Base-by-base conservation (phyloP, 2,329 filamentous ascomycete genomes). In the Colletotrichum sp. region DNA sequence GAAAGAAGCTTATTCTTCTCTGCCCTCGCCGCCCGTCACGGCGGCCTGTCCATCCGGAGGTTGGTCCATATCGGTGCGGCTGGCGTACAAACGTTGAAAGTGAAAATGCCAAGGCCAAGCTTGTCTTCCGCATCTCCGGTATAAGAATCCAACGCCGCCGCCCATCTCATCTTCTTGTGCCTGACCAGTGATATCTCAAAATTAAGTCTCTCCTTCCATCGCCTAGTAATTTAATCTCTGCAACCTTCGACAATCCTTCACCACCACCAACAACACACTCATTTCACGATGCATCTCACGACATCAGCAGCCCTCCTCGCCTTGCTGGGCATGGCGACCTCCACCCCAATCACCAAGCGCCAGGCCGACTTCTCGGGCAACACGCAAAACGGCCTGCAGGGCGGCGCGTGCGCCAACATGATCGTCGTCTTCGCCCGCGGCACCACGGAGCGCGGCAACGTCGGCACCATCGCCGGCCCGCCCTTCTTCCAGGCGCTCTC, bases 361-460 rank as follows among this genome's bases (percentile, higher is more conserved):
- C 76, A 76, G 68, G 76, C 73, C 59, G 69, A 77, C 44, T 77
- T 76, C 66, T 77, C 76, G 13, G 59, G n/a, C 21, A 75, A 66
- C 65, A 60, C 63, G n/a, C 76, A 72, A 34, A 70, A 78, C 57
- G 75, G 76, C 28, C 72, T 78, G 26, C 66, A 64, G 26, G 67
- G 68, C 18, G 77, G 76, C 16, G 36, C 52, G 5, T 89, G 88
- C 81, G 87, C 86, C 39, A 80, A 84, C 36, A 85, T 89, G 76
- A 91, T 89, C 9, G 81, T 92, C 68, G 87, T 92, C 78, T 92
- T 89, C 78, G 90, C 90, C n/a, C 87, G 90, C 21, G 90, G 90
- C 10, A 91, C 90, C 6, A 87, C 85, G 8, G 89, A 91, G 81
- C 44, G 77, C 2, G 89, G 89, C 55, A 91, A 90, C 78, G 87